Evolutionary conservation across 139 green algal species (phyloP), one percentile per base, ranked within the genome.

Genomic region (Trebouxia sp.): DNA sequence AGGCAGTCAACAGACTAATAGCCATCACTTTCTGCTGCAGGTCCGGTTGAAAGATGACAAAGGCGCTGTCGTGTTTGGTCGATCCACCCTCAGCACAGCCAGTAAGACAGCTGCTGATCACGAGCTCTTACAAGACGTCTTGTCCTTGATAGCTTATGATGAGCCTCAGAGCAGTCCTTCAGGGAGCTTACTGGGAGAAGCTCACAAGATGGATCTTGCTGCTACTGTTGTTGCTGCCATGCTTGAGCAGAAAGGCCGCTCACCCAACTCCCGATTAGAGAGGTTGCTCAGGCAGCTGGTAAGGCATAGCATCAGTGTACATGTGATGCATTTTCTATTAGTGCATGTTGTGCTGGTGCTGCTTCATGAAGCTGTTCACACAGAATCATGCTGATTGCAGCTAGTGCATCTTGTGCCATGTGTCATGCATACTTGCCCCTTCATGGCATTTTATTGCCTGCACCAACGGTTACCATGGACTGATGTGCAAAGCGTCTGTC

Each of bases 91-190:
- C 6, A 65, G 43, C 12, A 74, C n/a, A 1, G 45, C 69, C 26
- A 76, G 65, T 38, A 51, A 41, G 1, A 72, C 76, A 20, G 35
- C 51, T 3, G 43, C 37, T 26, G 90, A 90, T 6, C 55, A 80
- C 5, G 82, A 88, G 41, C 30, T 84, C 32, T 66, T 85, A 53
- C 78, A 87, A 12, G 90, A 95, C 45, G 90, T 84, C 0, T 42
- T 94, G 26, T 88, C 87, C 0, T 69, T 96, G 76, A 87, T 96
- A 77, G 92, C 89, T 3, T 96, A 96, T 50, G 85, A 92, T 0
- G 78, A 91, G 6, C 91, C 91, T 14, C 74, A 69, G 1, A 51
- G 66, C 35, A 88, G 81, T 45, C 91, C 91, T 4, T 87, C 75
- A 17, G 92, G 88, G 8, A 81, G 92, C 78, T 65, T 95, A 65